Evolutionary conservation across 768 basidiomycete species (phyloP), one percentile per base, ranked within the genome.

Genomic region (Calocera viscosa): DNA sequence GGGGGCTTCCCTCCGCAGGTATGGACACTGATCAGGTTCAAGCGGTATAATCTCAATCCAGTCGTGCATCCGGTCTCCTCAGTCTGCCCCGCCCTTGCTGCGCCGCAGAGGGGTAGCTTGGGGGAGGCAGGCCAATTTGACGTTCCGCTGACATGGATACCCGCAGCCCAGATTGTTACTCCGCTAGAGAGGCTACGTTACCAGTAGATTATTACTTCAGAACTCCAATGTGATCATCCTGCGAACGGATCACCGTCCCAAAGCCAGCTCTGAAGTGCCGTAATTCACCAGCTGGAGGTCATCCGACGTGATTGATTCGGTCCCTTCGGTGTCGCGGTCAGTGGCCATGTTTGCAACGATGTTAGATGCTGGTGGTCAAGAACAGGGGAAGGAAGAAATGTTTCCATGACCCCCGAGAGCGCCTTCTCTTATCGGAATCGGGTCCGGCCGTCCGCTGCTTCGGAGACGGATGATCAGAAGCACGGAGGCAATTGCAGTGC

Each of bases 31-130:
- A 83, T 90, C 92, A 94, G 90, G 91, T 93, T 93, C 89, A 77
- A 84, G 86, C 92, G 91, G 91, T 94, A 84, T 94, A 68, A 89
- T 94, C 92, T 94, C 91, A 94, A 91, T 78, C 90, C 84, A 78
- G 76, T 78, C 77, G 76, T 77, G 74, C 75, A 76, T 64, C 67
- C 69, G 67, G 63, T 71, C 67, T 67, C 70, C 65, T 66, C 72
- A 72, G 69, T 69, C 73, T 70, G 72, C 60, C 71, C 68, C 71
- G 64, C 35, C 64, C 24, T 26, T 35, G 63, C 32, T 39, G 26
- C 67, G 26, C 22, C 63, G 39, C 26, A n/a, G 63, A 60, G 32
- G 40, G 41, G 69, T 24, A 22, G 22, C 2, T 34, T 65, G 30
- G 30, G 12, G 30, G 72, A 75, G 68, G 70, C 72, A 65, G 68